Percentiles rank a stretch among this genome's conserved stretches.
Conservation (phyloP, 2,329 filamentous ascomycete species). For the Cordyceps farinosa region DNA sequence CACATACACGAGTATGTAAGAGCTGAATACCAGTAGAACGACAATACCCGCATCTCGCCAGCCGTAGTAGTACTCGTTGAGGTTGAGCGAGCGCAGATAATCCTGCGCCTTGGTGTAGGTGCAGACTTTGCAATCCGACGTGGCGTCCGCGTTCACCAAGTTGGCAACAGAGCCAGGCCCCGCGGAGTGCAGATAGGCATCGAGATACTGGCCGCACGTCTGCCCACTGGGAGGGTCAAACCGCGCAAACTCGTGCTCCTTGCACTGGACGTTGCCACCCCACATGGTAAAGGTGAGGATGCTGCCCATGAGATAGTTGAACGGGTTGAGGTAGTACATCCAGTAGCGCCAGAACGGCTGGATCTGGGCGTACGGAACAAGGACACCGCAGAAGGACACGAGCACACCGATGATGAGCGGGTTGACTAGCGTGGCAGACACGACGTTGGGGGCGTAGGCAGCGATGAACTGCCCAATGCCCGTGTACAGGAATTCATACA, state of each 20-base stretch:
- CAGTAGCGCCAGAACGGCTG: slow-evolving; percentile 65
- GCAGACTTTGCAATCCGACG: slow-evolving; percentile 55
- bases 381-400: slow-evolving; percentile 70
- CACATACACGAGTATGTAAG: slow-evolving; percentile 45
- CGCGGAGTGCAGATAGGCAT: slow-evolving; percentile 41
- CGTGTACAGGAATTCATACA: slow-evolving; percentile 59
- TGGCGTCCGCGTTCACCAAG: slow-evolving; percentile 58
- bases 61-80: slow-evolving; percentile 58
- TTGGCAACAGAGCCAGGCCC: slow-evolving; percentile 46
- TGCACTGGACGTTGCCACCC: slow-evolving; percentile 45
- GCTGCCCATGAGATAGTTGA: slow-evolving; percentile 58
- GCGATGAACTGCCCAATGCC: slow-evolving; percentile 62
- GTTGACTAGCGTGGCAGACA: slow-evolving; percentile 57
- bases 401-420: slow-evolving; percentile 55
- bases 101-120: slow-evolving; percentile 55
- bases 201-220: slow-evolving; percentile 58
- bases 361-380: slow-evolving; percentile 63
- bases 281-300: slow-evolving; percentile 52
- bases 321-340: slow-evolving; percentile 60
- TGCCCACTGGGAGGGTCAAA: slow-evolving; percentile 48
- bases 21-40: slow-evolving; percentile 52
- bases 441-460: slow-evolving; percentile 58
- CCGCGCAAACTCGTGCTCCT: slow-evolving; percentile 45
- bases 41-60: slow-evolving; percentile 64
- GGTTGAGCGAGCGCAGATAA: slow-evolving; percentile 57